Base-by-base conservation (phyloP, 345 rosid genomes). In the Theobroma cacao region DNA sequence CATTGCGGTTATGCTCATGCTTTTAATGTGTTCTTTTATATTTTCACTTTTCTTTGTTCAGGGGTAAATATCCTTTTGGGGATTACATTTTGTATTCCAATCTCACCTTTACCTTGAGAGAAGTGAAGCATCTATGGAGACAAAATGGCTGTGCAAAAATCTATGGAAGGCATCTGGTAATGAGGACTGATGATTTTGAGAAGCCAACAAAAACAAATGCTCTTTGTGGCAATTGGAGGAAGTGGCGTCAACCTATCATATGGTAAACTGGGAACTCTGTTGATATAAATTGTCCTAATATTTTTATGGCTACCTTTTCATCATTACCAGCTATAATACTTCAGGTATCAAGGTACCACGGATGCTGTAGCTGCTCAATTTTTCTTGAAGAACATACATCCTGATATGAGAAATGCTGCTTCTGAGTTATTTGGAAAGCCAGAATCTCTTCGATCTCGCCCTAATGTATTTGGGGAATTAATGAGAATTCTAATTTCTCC, bases 271-370 rank as follows among this genome's bases (percentile, higher is more conserved):
- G 31, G 76, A 52, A 62, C 53, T 31, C 36, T 62, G 61, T 67
- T 28, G 59, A 5, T 53, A 56, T 70, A 18, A 12, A 55, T 61
- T 14, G 68, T 15, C n/a, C 55, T 66, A n/a, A 50, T 36, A 53
- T 43, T 76, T 80, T 73, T 74, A 38, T 18, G 4, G 38, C 31
- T 75, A 18, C 38, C 3, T 24, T 55, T 65, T 58, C 71, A 41
- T 74, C 9, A 24, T 71, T 71, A 50, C 75, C 79, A 56, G 31
- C 71, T 52, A 67, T 50, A 12, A 64, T 76, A 47, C 73, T 76
- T 81, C 87, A 96, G 99, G 99, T 93, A 94, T 80, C 98, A 91
- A 82, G 90, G 90, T 69, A 94, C 99, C 45, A 92, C 97, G n/a
- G 97, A 96, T 81, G 98, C 99, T 71, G 90, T 92, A 86, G 95